These are phyloP conservation scores for Penicillium sp. DNA, from an alignment of 2,329 filamentous ascomycete genomes.

Conservation along the genomic window DNA sequence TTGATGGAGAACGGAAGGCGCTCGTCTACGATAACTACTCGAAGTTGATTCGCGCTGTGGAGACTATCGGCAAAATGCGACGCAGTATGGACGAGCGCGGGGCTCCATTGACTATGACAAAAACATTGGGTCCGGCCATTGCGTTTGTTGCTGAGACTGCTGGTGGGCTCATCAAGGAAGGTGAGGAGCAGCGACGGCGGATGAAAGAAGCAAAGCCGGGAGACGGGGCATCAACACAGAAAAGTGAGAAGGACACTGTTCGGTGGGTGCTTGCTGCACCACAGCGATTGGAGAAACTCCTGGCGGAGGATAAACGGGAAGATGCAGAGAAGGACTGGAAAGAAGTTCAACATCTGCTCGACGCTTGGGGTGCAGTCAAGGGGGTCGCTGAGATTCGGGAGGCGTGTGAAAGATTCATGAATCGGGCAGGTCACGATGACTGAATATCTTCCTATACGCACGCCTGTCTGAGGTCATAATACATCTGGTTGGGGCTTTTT, in stretches of 20 bases:
- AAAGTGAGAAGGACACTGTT: conserved; percentile 43
- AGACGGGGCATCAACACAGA: conserved; percentile 20
- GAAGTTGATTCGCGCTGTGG: conserved; percentile 92
- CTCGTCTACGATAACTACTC: conserved; percentile 98
- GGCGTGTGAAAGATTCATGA: conserved; percentile 43
- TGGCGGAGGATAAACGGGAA: conserved; percentile 40
- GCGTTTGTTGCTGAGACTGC: conserved; percentile 47
- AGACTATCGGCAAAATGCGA: conserved; percentile 78
- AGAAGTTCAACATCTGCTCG: conserved; percentile 39
- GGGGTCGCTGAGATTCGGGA: conserved; percentile 44
- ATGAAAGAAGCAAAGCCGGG: conserved; percentile 29
- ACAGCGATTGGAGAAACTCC: conserved; percentile 36
- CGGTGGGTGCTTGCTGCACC: conserved; percentile 47
- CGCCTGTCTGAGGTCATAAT: neutral
- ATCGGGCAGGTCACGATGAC: conserved; percentile 20
- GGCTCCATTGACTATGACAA: conserved; percentile 48
- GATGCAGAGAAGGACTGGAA: conserved; percentile 47
- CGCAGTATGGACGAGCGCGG: conserved; percentile 48
- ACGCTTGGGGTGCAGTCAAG: conserved; percentile 45
- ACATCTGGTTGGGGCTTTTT: neutral
- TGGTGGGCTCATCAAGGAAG: conserved; percentile 40
- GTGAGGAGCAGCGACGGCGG: conserved; percentile 35
- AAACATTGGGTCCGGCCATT: conserved; percentile 44
- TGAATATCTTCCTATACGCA: conserved; percentile 17
- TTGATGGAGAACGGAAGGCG: conserved; percentile 95